A percentile compares a stretch with the other conserved stretches of the same genome.
These are phyloP conservation scores for Gloeophyllum trabeum DNA, from an alignment of 768 basidiomycete species.

Conservation along the genomic window DNA sequence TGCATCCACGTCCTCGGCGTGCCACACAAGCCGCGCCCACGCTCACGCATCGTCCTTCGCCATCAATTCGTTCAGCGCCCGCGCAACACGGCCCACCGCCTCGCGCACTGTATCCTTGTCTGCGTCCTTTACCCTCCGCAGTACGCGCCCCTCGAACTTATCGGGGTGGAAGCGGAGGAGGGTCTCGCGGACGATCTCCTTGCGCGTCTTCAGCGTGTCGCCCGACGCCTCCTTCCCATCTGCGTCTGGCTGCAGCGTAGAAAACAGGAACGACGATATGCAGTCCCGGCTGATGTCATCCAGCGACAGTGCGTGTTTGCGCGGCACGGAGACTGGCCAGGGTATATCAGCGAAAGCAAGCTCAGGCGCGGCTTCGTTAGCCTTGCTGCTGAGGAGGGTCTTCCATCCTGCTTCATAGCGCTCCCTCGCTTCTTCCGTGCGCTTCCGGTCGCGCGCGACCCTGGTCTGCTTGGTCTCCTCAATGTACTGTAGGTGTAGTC, in stretches of 20 bases:
- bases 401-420: conserved; percentile 53
- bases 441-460: conserved; percentile 31
- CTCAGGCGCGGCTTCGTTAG: conserved; percentile 5
- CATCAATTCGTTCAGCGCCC: conserved; percentile 50
- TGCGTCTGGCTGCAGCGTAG: conserved; percentile 6
- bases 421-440: conserved; percentile 33
- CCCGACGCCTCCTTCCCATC: conserved; percentile 13
- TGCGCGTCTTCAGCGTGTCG: conserved; percentile 32
- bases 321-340: conserved; percentile 51
- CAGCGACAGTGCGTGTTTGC: conserved; percentile 11
- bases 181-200: conserved; percentile 55
- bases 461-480: conserved; percentile 40
- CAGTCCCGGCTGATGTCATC: conserved; percentile 46
- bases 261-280: conserved; percentile 47
- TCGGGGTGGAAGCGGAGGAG: conserved; percentile 72
- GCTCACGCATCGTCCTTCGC: conserved; percentile 5
- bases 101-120: conserved; percentile 44
- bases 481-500: conserved; percentile 37
- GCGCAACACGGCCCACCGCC: conserved; percentile 51
- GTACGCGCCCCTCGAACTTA: conserved; percentile 69
- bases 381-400: conserved; percentile 22
- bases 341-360: conserved; percentile 55
- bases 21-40: not conserved
- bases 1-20: too few species aligned
- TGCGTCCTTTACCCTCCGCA: conserved; percentile 32